Conservation (phyloP, 225 moss, liverwort and hornwort species). For the Antitrichia curtipendula region DNA sequence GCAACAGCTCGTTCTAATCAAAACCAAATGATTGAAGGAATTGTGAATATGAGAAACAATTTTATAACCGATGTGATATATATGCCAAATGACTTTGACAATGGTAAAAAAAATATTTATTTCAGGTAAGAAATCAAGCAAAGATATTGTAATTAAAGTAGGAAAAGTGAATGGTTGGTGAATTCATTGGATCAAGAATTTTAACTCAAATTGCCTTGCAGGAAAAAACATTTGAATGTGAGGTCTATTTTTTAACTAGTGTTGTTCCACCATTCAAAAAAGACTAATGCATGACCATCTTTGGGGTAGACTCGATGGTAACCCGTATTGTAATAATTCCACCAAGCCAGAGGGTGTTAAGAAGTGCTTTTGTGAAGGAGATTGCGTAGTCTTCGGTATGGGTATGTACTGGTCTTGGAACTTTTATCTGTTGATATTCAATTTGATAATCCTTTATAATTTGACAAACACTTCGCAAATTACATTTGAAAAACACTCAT, state of each 20-base stretch:
- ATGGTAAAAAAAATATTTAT: neutral
- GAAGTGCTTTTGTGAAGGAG: neutral
- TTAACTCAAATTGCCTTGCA: too few relatives aligned
- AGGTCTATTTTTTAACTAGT: neutral
- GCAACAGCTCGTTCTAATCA: neutral
- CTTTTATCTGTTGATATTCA: neutral
- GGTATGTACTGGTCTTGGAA: neutral
- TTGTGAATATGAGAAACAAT: neutral
- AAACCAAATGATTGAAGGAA: neutral
- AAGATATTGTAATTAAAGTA: neutral
- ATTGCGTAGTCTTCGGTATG: neutral
- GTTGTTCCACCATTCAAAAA: neutral
- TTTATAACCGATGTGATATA: neutral
- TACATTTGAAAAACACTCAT: neutral
- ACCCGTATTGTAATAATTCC: neutral
- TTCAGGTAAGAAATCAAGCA: neutral
- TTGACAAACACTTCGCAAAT: neutral
- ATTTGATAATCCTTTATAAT: neutral
- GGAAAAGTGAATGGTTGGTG: too few relatives aligned
- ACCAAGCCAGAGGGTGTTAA: neutral
- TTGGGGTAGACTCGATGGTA: neutral
- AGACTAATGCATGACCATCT: neutral
- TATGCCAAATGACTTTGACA: too few relatives aligned
- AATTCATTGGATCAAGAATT: too few relatives aligned
- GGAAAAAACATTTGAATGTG: neutral